phyloP scores from a whole-genome alignment of 176 grass and related monocot genomes.

The Oryza brachyantha region DNA sequence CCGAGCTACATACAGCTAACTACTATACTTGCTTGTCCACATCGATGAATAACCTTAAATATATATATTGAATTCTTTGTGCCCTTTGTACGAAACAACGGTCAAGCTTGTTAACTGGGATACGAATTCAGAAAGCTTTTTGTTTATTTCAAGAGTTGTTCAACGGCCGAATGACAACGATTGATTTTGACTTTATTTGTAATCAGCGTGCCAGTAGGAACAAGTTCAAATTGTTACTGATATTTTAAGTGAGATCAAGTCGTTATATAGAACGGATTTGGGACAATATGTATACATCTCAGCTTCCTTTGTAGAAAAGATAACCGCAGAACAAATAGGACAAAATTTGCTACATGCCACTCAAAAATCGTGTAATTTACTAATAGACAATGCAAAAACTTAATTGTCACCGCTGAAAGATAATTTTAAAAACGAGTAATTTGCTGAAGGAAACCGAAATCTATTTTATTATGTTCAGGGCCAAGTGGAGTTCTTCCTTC shows the following conservation, averaged over 20 bases:
- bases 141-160: neutral
- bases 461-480: no score
- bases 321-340: no score
- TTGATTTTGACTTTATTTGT: neutral
- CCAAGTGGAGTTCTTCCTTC: no score
- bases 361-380: no score
- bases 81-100: neutral
- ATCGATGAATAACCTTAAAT: neutral
- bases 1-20: neutral
- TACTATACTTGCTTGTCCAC: neutral
- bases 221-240: neutral
- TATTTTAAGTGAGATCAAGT: neutral
- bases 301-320: neutral
- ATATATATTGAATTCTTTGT: neutral
- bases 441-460: no score
- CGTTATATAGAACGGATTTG: neutral
- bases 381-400: no score
- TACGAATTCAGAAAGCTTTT: neutral
- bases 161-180: neutral
- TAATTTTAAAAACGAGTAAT: no score
- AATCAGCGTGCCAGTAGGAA: neutral
- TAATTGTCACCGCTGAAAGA: no score
- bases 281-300: neutral
- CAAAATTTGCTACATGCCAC: no score
- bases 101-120: neutral